Base-by-base conservation (phyloP, 2,329 filamentous ascomycete species). In the Fusarium dimerum region DNA sequence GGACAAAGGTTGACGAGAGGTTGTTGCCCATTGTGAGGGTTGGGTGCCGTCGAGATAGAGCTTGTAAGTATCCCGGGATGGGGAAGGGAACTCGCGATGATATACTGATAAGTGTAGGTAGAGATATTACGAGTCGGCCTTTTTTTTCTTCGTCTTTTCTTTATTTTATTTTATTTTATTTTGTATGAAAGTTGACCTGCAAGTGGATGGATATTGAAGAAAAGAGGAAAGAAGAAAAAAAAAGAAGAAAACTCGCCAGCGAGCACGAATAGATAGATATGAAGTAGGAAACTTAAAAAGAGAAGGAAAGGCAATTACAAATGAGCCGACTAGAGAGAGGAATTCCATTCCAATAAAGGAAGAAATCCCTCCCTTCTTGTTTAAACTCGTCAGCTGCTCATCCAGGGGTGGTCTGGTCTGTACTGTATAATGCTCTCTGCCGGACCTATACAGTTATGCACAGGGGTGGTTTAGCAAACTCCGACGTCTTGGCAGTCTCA, bases 1-100 rank as follows among this genome's bases (percentile, higher is more conserved):
- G 68, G 48, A 67, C 64, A 41, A 71, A 65, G 16, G 62, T 64
- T 29, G 68, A 68, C n/a, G 74, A 76, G 29, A 76, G 72, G 48
- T 75, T 75, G 54, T 61, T 62, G 54, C 73, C 73, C 74, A 76
- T 76, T 30, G 47, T 68, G 50, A 18, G 40, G 40, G 54, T 12
- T 42, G 34, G 20, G 20, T 26, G 20, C 20, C 20, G 20, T 7
- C 4, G 20, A 26, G 20, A 26, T 26, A 26, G 20, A 26, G 20
- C 20, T 4, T 26, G 5, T 5, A 26, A 7, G 4, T 26, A 7
- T 26, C 20, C 20, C 7, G 20, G 20, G 20, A 26, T 26, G 20
- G 20, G 4, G 20, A 7, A 7, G 4, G 20, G 20, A 7, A 26
- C 7, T 5, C 7, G 20, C 20, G 20, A 26, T 26, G 7, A 7